Conservation (phyloP, 768 basidiomycete genomes). For the Asterophora lycoperdoides region DNA sequence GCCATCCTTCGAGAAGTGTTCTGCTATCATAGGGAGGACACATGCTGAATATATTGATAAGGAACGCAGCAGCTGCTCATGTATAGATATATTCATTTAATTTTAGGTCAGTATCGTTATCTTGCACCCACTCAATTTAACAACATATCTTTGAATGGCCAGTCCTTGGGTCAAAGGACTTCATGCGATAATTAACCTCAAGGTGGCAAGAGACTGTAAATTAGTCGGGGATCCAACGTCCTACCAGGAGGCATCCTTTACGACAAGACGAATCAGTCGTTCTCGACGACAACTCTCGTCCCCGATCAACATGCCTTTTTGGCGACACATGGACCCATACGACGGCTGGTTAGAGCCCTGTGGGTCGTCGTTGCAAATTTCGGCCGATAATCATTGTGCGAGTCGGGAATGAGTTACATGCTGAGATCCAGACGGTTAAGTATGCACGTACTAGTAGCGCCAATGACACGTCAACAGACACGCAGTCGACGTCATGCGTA, state of each 20-base stretch:
- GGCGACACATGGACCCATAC: not conserved
- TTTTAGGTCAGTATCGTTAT: not conserved
- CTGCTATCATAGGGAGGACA: not conserved
- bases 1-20: not conserved
- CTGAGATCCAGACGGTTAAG: not conserved
- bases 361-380: not conserved
- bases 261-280: not conserved
- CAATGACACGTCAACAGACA: not conserved
- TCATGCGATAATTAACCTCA: slow-evolving; percentile 2
- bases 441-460: not conserved
- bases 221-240: not conserved
- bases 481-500: not conserved
- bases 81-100: not conserved
- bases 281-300: too few species aligned
- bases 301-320: slow-evolving; percentile 1
- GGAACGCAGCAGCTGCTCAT: too few species aligned
- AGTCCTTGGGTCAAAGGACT: not conserved
- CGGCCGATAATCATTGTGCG: not conserved
- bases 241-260: not conserved
- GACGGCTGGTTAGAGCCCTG: not conserved
- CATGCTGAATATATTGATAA: not conserved
- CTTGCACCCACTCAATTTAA: too few species aligned
- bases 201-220: not conserved
- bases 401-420: not conserved
- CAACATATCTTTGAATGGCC: too few species aligned